phyloP scores from a whole-genome alignment of 2,329 filamentous ascomycete species.

The Venturia aucupariae region DNA sequence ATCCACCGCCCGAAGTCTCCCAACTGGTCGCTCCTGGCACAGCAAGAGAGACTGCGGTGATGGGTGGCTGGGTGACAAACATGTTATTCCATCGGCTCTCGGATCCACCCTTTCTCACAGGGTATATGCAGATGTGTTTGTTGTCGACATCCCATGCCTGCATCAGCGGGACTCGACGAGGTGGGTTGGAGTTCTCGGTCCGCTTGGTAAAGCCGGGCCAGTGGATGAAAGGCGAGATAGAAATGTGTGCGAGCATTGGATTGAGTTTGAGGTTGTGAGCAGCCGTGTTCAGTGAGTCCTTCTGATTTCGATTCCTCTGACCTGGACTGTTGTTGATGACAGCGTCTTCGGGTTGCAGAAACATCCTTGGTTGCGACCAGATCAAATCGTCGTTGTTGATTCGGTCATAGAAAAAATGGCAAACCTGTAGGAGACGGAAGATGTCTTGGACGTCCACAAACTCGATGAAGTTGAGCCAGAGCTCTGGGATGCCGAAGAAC shows the following conservation, averaged over 20 bases:
- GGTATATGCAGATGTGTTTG: background rate
- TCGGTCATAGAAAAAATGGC: background rate
- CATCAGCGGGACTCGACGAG: background rate
- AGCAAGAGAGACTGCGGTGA: background rate
- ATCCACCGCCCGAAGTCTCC: background rate
- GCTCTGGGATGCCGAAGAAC: background rate
- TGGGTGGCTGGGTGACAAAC: background rate
- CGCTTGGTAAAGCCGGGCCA: background rate
- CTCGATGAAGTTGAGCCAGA: background rate
- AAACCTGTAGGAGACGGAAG: background rate
- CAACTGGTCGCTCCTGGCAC: background rate
- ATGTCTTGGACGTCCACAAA: background rate
- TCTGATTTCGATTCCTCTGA: background rate
- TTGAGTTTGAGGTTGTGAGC: background rate
- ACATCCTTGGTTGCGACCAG: background rate
- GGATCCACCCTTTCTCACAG: background rate
- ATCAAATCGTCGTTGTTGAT: background rate
- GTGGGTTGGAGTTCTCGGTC: background rate
- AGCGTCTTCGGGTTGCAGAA: background rate
- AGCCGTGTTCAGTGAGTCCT: background rate
- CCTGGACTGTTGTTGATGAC: background rate
- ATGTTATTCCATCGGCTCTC: background rate
- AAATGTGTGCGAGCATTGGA: background rate
- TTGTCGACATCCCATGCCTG: background rate
- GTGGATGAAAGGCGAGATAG: conserved; percentile 1